Evolutionary conservation across 805 yeast species (phyloP).

Genomic region (Cyberlindnera saturnus): DNA sequence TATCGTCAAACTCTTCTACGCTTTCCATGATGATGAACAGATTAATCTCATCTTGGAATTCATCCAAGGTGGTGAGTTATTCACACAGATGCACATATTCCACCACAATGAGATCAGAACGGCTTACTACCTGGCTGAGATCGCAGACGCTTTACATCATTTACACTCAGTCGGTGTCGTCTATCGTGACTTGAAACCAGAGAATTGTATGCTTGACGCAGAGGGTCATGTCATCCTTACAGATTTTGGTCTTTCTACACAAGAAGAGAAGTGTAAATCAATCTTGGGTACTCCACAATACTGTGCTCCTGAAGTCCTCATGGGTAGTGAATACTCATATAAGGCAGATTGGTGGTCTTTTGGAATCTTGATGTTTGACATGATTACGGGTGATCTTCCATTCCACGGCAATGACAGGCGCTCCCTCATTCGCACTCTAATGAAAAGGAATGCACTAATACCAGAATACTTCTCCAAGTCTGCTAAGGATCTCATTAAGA

Average conservation of each 20-base stretch:
- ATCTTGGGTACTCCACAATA: slow-evolving; percentile 40
- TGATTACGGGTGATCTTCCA: slow-evolving; percentile 79
- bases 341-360: slow-evolving; percentile 91
- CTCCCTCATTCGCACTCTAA: slow-evolving; percentile 62
- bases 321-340: slow-evolving; percentile 72
- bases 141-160: slow-evolving; percentile 70
- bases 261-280: slow-evolving; percentile 32
- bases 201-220: slow-evolving; percentile 72
- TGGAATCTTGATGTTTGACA: slow-evolving; percentile 73
- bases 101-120: slow-evolving; percentile 58
- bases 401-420: slow-evolving; percentile 72
- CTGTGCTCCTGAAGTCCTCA: slow-evolving; percentile 81
- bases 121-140: slow-evolving; percentile 75
- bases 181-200: slow-evolving; percentile 86
- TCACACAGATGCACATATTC: slow-evolving; percentile 32
- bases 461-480: slow-evolving; percentile 69
- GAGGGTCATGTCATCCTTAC: slow-evolving; percentile 79
- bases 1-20: slow-evolving; percentile 75
- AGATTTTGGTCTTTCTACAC: slow-evolving; percentile 70
- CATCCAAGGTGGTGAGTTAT: slow-evolving; percentile 87
- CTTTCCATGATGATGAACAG: slow-evolving; percentile 73
- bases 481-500: slow-evolving; percentile 65
- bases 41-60: slow-evolving; percentile 74
- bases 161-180: slow-evolving; percentile 77
- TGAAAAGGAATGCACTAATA: slow-evolving; percentile 48